Base-by-base conservation (phyloP, 2,329 filamentous ascomycete genomes). In the Cladosporium sp. region DNA sequence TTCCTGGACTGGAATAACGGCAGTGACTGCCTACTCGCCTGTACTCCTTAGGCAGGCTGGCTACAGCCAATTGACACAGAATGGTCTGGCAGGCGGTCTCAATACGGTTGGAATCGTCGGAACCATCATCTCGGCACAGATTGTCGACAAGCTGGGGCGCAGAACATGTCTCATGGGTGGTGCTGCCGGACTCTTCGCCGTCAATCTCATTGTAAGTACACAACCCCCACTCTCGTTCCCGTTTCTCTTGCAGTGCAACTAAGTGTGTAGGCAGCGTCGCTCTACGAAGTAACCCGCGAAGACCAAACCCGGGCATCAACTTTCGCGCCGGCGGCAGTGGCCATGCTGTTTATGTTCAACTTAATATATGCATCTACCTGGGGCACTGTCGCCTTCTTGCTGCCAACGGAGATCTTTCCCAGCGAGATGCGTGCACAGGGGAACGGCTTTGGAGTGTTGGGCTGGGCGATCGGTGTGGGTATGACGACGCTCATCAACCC, bases 381-480 rank as follows among this genome's bases (percentile, higher is more conserved):
- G 80, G 80, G 81, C 41, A 82, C 80, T 1, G 79, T 82, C 3
- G 82, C 82, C 2, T 85, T 83, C 69, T 74, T 85, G 7, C 72
- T 84, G 4, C 83, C 82, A 0, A 86, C 85, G 0, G 85, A 87
- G 73, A 86, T 87, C 65, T 87, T 85, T 75, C 81, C 85, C 1
- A 83, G 80, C 18, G 82, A 85, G 52, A 80, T 87, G 61, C 80
- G 86, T 26, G 84, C 85, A n/a, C 83, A 87, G 71, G 86, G 85
- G 8, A 85, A 87, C 71, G 84, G 84, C 8, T 86, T 87, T 68
- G 83, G 83, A 21, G 86, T 88, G 66, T 83, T 84, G 1, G 85
- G 85, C 1, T 88, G 86, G 85, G 85, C 86, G 21, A 80, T 86
- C 66, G 86, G 85, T 44, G 82, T 84, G 10, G 85, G 85, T 21